Evolutionary conservation across 179 eudicot species (phyloP), one percentile per base, ranked within the genome.

Genomic region (Silene coronaria): DNA sequence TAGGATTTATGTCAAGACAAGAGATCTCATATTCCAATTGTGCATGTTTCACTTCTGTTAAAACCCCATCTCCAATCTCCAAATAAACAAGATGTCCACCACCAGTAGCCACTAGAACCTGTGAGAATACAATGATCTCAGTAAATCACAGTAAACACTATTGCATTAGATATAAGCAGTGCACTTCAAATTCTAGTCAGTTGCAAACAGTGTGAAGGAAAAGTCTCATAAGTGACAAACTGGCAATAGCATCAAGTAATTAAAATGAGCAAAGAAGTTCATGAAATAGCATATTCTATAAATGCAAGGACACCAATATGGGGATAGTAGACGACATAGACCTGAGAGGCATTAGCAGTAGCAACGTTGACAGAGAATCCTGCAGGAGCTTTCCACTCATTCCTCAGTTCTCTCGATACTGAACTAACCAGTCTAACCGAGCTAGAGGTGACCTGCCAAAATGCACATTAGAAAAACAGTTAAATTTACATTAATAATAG

Each of bases 301-400:
- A 60, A 21, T 60, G 27, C 5, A 10, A 24, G 26, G 12, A 61
- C 30, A 61, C 28, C 66, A 64, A 38, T 38, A 62, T 72, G 19
- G 12, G 75, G 11, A 53, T 16, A 21, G 5, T 42, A 34, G 55
- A 10, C 9, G 30, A 62, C 34, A 72, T 70, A 48, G 26, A 93
- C 99, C 97, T 95, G 99, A 45, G 96, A 85, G 70, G 91, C 88
- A 85, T 95, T 95, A 64, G 99, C 99, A 17, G 99, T 92, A 32
- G 99, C 99, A 73, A 95, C 97, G 87, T 92, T 92, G 74, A 95
- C 80, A 60, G 97, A 89, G 76, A 76, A 95, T 57, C 88, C 96
- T 62, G 87, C 75, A 23, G 96, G 99, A 34, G 97, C 91, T 76
- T 81, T 77, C 99, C 99, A 95, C 82, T 95, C 97, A 83, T 92